A percentile compares a stretch with the other conserved stretches of the same genome.
Evolutionary conservation across 140 eudicot species (phyloP).

Genomic region (Flaveria floridana): DNA sequence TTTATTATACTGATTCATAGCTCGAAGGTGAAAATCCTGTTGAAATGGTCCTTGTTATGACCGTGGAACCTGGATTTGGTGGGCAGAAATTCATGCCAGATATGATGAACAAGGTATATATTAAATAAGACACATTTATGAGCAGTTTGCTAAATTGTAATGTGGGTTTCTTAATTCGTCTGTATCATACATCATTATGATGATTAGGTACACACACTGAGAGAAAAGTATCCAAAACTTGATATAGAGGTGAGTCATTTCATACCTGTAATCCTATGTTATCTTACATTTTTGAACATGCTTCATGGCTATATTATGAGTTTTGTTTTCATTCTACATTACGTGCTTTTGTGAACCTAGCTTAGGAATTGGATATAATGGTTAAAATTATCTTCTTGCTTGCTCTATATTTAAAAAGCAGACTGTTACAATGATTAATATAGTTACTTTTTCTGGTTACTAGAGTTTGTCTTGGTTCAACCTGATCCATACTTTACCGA

Average conservation of each 20-base stretch:
- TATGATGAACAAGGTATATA: constrained; percentile 82
- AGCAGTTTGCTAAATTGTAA: neutral
- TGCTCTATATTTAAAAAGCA: neutral
- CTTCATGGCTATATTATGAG: too few relatives aligned
- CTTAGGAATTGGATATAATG: neutral
- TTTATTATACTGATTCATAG: constrained; percentile 28
- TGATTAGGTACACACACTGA: constrained; percentile 65
- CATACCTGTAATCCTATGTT: neutral
- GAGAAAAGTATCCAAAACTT: constrained; percentile 79
- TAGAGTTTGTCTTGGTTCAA: too few relatives aligned
- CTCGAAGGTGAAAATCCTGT: constrained; percentile 71
- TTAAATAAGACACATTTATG: neutral
- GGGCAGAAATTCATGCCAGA: constrained; percentile 97
- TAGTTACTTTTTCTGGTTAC: too few relatives aligned
- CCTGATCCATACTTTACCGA: too few relatives aligned
- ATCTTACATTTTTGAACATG: neutral
- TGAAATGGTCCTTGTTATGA: constrained; percentile 97
- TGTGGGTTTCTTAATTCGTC: neutral
- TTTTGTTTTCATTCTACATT: neutral
- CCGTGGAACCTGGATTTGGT: constrained; percentile 97
- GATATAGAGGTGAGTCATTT: constrained; percentile 75
- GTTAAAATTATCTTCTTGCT: neutral
- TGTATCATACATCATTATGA: constrained; percentile 17
- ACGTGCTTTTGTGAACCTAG: too few relatives aligned
- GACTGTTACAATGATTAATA: too few relatives aligned